These are phyloP conservation scores for Cyclotella atomus DNA, from an alignment of 108 stramenopile genomes.

Conservation along the genomic window DNA sequence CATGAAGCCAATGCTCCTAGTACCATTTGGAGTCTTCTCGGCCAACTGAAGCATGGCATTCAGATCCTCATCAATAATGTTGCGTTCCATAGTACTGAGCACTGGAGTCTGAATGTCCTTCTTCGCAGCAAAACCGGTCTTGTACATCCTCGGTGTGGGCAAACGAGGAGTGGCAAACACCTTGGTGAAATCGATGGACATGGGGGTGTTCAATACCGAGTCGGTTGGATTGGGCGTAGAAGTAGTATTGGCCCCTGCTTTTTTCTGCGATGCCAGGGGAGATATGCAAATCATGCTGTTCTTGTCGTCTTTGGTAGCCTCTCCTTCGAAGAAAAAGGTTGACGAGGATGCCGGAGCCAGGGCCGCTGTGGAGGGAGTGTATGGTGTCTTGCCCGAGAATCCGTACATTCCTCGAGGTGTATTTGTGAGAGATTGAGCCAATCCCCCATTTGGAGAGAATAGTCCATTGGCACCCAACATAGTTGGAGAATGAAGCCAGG, in stretches of 20 bases:
- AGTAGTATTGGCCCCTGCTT: neutral
- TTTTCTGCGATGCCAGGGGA: slow-evolving; percentile 61
- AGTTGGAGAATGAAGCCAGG: slow-evolving; percentile 83
- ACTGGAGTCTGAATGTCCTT: slow-evolving; percentile 46
- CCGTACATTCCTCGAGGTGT: slow-evolving; percentile 70
- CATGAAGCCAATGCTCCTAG: slow-evolving; percentile 32
- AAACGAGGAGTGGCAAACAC: slow-evolving; percentile 73
- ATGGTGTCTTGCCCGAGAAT: slow-evolving; percentile 25
- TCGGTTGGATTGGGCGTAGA: slow-evolving; percentile 4
- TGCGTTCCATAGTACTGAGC: slow-evolving; percentile 74
- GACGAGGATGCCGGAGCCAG: slow-evolving; percentile 65
- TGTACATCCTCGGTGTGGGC: slow-evolving; percentile 3
- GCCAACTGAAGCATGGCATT: slow-evolving; percentile 83
- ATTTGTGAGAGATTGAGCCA: slow-evolving; percentile 59
- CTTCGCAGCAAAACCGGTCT: slow-evolving; percentile 48
- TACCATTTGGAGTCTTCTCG: slow-evolving; percentile 60
- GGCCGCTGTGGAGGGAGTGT: slow-evolving; percentile 59
- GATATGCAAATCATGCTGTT: slow-evolving; percentile 86
- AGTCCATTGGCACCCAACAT: slow-evolving; percentile 56
- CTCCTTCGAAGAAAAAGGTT: slow-evolving; percentile 62
- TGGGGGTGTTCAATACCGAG: slow-evolving; percentile 48
- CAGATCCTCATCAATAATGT: slow-evolving; percentile 84
- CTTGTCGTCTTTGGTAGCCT: slow-evolving; percentile 38
- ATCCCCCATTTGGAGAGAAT: slow-evolving; percentile 78
- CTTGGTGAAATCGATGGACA: slow-evolving; percentile 71